A percentile compares a stretch with the other conserved stretches of the same genome.
Conservation (phyloP, 1,284 basidiomycete species). For the Exobasidium cylindrosporum region DNA sequence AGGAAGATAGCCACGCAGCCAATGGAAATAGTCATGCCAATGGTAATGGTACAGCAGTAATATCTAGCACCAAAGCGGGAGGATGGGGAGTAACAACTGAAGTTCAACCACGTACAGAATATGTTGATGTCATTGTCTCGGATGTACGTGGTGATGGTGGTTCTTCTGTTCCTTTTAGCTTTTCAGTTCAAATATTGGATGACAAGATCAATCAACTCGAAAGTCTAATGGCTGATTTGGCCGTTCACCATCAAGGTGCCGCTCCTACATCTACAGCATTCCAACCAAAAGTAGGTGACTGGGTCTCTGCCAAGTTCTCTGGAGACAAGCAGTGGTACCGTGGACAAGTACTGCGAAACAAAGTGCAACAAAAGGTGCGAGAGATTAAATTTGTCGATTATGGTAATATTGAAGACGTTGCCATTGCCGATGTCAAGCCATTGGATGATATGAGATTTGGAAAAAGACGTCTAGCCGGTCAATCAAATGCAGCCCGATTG, state of each 20-base stretch:
- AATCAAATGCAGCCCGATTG: constrained; percentile 38
- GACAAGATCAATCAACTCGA: constrained; percentile 65
- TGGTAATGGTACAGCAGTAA: background rate
- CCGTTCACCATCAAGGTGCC: constrained; percentile 25
- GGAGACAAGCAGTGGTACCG: constrained; percentile 53
- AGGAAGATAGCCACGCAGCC: constrained; percentile 23
- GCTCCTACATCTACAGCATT: constrained; percentile 3
- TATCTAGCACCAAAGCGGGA: constrained; percentile 58
- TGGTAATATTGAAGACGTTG: constrained; percentile 37
- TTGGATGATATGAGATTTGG: constrained; percentile 39
- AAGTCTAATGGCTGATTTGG: constrained; percentile 85
- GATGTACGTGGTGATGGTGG: constrained; percentile 65
- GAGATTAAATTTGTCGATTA: constrained; percentile 43
- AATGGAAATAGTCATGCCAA: constrained; percentile 5
- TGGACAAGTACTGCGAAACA: constrained; percentile 32
- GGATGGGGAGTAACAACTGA: constrained; percentile 64
- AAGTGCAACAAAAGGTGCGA: constrained; percentile 27
- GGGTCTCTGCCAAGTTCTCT: constrained; percentile 71
- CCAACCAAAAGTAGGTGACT: constrained; percentile 70
- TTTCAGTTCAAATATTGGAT: constrained; percentile 77
- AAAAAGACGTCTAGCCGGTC: constrained; percentile 26
- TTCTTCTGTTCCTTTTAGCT: constrained; percentile 67
- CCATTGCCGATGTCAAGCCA: constrained; percentile 32
- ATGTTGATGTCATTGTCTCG: constrained; percentile 86
- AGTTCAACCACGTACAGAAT: constrained; percentile 64